phyloP scores from a whole-genome alignment of 179 eudicot genomes.

The Monotropa hypopitys region DNA sequence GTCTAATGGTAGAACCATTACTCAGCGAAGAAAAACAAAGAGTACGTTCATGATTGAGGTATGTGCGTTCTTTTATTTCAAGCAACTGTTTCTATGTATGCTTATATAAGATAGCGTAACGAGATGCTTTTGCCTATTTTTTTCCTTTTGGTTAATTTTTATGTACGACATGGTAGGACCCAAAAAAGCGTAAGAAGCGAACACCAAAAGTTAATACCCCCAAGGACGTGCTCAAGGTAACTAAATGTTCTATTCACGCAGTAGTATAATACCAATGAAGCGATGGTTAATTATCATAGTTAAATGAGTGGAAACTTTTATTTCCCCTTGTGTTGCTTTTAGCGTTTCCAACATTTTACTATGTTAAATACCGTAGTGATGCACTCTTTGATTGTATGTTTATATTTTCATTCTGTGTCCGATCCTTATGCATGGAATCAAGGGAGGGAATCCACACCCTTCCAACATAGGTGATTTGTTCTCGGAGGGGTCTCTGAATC shows the following conservation, averaged over 20 bases:
- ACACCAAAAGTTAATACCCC: constrained; percentile 62
- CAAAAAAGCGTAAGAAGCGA: constrained; percentile 56
- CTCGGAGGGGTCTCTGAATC: constrained; percentile 89
- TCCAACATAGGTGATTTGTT: constrained; percentile 75
- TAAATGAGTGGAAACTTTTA: neutral
- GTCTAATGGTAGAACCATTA: constrained; percentile 51
- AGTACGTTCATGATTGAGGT: constrained; percentile 92
- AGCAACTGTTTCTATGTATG: neutral
- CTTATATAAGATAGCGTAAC: neutral
- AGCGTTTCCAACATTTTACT: neutral
- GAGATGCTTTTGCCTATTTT: neutral
- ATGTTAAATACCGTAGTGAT: neutral
- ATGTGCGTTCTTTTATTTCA: constrained; percentile 11
- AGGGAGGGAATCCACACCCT: constrained; percentile 35
- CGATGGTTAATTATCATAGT: neutral
- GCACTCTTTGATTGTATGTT: neutral
- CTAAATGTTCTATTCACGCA: neutral
- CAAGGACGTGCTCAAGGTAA: constrained; percentile 47
- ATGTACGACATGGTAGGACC: constrained; percentile 35
- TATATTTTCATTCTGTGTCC: neutral
- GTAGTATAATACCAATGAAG: neutral
- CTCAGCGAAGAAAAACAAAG: constrained; percentile 78
- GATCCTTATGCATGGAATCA: constrained; percentile 36
- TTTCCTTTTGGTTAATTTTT: neutral
- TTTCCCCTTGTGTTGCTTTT: neutral